Base-by-base conservation (phyloP, 2,329 filamentous ascomycete genomes). In the Colletotrichum limetticola region DNA sequence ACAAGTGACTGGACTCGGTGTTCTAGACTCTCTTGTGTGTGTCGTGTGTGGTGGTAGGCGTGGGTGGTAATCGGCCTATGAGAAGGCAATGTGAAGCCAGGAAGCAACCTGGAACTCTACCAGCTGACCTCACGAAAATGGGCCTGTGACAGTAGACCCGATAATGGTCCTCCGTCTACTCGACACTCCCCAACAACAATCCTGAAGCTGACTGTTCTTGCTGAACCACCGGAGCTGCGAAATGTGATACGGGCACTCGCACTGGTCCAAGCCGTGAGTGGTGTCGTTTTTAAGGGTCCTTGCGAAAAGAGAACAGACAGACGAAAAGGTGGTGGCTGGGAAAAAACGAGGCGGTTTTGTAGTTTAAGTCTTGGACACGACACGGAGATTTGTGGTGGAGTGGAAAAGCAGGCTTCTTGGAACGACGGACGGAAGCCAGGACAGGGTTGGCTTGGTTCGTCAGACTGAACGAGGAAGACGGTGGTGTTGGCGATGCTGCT, bases 71-170 rank as follows among this genome's bases (percentile, higher is more conserved):
- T 16, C 22, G 60, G 49, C 70, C 70, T 72, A 72, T 72, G 46
- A 70, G 66, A 65, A 52, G 66, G 26, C 69, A 61, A 60, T 24
- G 60, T 49, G 63, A 61, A 53, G 42, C 32, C 66, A 57, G 53
- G 16, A 37, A 52, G n/a, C 60, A 63, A 52, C 53, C 66, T 8
- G 4, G 42, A 52, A 61, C 46, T 66, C 60, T 70, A 66, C 66
- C 71, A 72, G 71, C 66, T 72, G 71, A 72, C 71, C 66, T 70
- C 66, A 71, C 60, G 53, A 35, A 68, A 64, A 56, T 37, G 60
- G 56, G 58, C 71, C 66, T 70, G 60, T 72, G 71, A 72, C 71
- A 61, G 28, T 22, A 59, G 61, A 37, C 28, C 46, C 56, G 60
- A 70, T 16, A 46, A 66, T 37, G 35, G 60, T 72, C 32, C 26